phyloP scores from a whole-genome alignment of 345 rosid genomes.

The Raphanus sativus region DNA sequence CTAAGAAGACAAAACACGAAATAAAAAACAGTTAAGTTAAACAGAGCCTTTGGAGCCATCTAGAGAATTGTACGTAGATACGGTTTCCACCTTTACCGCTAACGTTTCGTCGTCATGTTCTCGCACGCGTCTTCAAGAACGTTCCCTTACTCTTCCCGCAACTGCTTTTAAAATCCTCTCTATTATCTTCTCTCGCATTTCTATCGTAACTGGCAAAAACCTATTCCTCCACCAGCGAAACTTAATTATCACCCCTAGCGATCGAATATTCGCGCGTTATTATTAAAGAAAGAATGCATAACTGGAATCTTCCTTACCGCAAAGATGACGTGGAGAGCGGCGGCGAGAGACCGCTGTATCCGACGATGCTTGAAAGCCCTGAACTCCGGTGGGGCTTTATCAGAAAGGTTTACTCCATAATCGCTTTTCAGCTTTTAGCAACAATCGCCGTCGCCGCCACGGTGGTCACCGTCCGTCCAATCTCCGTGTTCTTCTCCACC shows the following conservation, averaged over 20 bases:
- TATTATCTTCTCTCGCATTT: background rate
- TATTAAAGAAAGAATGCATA: slow-evolving; percentile 10
- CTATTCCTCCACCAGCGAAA: background rate
- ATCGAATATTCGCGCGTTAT: background rate
- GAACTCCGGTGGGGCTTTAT: slow-evolving; percentile 86
- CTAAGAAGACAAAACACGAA: too few species aligned
- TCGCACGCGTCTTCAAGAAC: slow-evolving; percentile 34
- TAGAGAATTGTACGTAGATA: slow-evolving; percentile 13
- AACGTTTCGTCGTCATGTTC: background rate
- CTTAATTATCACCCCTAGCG: background rate
- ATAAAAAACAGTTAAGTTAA: too few species aligned
- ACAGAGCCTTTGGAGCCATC: slow-evolving; percentile 13
- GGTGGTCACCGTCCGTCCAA: slow-evolving; percentile 64
- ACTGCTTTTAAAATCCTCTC: too few species aligned
- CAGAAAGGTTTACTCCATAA: slow-evolving; percentile 69
- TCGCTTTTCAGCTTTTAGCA: slow-evolving; percentile 60
- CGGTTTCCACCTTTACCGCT: background rate
- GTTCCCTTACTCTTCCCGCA: slow-evolving; percentile 19
- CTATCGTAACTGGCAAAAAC: background rate
- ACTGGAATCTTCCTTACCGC: slow-evolving; percentile 51
- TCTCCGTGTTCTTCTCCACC: slow-evolving; percentile 59
- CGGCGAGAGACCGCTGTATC: slow-evolving; percentile 58
- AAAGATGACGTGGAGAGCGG: slow-evolving; percentile 60
- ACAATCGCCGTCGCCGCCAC: slow-evolving; percentile 76
- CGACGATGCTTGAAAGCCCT: slow-evolving; percentile 81